Conservation (phyloP, 352 stramenopile genomes). For the Pythium rishiriense region DNA sequence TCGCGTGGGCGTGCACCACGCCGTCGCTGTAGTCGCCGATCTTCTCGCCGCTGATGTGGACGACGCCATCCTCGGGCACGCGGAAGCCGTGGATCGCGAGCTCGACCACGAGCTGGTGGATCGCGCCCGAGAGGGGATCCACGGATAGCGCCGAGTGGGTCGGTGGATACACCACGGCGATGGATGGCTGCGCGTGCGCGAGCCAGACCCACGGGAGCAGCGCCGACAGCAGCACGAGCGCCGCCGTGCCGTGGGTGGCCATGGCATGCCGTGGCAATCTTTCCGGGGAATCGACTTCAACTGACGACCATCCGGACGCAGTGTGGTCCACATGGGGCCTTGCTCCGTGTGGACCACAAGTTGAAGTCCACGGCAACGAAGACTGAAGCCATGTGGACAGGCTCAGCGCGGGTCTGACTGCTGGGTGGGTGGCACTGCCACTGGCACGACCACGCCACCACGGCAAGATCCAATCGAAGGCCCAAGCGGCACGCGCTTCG, state of each 20-base stretch:
- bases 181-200: neutral
- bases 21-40: slow-evolving; percentile 29
- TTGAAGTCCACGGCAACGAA: neutral
- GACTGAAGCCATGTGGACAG: neutral
- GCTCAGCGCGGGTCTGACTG: neutral
- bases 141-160: slow-evolving; percentile 43
- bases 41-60: slow-evolving; percentile 40
- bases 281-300: neutral
- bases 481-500: slow-evolving; percentile 18
- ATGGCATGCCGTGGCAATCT: neutral
- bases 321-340: slow-evolving; percentile 2
- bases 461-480: slow-evolving; percentile 15
- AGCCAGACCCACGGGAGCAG: neutral
- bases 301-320: neutral
- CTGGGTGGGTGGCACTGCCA: neutral
- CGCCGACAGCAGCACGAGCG: neutral
- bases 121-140: slow-evolving; percentile 11
- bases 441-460: neutral
- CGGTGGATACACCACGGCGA: slow-evolving; percentile 20
- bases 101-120: slow-evolving; percentile 27
- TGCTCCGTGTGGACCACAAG: slow-evolving; percentile 11
- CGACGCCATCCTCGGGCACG: slow-evolving; percentile 40
- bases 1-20: slow-evolving; percentile 4
- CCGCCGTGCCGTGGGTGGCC: neutral
- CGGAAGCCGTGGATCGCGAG: slow-evolving; percentile 34